A percentile compares a stretch with the other conserved stretches of the same genome.
These are phyloP conservation scores for Barnettozyma vustinii DNA, from an alignment of 805 yeast genomes.

Conservation along the genomic window DNA sequence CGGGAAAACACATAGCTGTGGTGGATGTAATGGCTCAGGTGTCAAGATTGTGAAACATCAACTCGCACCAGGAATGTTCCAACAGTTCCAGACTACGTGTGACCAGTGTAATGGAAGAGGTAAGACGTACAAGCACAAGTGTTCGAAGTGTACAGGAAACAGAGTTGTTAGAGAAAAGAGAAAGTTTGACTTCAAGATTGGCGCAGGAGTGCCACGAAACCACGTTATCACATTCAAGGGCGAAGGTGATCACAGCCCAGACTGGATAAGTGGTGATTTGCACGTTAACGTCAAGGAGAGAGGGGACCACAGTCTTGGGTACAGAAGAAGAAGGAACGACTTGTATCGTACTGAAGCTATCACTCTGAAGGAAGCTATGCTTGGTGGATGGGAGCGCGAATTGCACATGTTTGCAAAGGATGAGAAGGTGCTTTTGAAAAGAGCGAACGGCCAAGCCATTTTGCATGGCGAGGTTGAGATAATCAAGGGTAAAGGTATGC, in stretches of 20 bases:
- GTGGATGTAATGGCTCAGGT: constrained; percentile 73
- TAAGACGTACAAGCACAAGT: constrained; percentile 52
- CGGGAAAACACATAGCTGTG: constrained; percentile 61
- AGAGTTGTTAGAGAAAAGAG: constrained; percentile 56
- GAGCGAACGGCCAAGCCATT: constrained; percentile 49
- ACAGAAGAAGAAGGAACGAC: constrained; percentile 68
- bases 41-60: constrained; percentile 59
- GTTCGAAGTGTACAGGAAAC: constrained; percentile 66
- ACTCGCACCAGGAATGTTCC: constrained; percentile 87
- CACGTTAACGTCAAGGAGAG: constrained; percentile 56
- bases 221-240: constrained; percentile 56
- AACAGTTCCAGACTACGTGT: constrained; percentile 75
- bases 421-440: constrained; percentile 35
- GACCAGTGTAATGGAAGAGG: constrained; percentile 81
- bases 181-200: constrained; percentile 53
- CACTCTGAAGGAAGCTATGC: constrained; percentile 61
- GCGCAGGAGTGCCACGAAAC: constrained; percentile 66
- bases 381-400: constrained; percentile 76
- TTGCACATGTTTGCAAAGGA: constrained; percentile 65
- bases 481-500: constrained; percentile 83
- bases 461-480: constrained; percentile 67
- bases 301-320: constrained; percentile 61
- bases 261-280: constrained; percentile 76
- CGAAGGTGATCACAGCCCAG: constrained; percentile 83
- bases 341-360: constrained; percentile 79